phyloP scores from a whole-genome alignment of 345 rosid genomes.

The Carallia pectinifolia region DNA sequence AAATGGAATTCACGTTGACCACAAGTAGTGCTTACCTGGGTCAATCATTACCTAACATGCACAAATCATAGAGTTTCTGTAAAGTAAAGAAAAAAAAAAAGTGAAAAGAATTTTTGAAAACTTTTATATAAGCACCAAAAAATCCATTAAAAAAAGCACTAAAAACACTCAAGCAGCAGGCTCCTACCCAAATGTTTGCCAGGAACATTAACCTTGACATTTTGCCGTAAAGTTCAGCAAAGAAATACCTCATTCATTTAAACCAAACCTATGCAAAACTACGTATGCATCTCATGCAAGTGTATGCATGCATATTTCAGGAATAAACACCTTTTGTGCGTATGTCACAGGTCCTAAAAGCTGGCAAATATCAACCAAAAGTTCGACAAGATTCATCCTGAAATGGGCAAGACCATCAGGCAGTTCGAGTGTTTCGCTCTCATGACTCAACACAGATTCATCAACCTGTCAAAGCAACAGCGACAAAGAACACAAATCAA shows the following conservation, averaged over 20 bases:
- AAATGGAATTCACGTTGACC: neutral
- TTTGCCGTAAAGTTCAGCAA: neutral
- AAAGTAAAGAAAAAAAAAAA: neutral
- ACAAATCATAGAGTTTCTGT: neutral
- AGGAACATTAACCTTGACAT: neutral
- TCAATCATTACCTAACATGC: neutral
- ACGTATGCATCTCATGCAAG: neutral
- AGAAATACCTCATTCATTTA: neutral
- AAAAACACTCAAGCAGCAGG: slow-evolving; percentile 1
- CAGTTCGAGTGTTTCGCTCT: slow-evolving; percentile 54
- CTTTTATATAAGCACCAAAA: neutral
- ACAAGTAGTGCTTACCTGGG: neutral
- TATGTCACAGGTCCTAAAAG: slow-evolving; percentile 60
- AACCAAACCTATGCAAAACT: no score
- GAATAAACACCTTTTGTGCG: slow-evolving; percentile 66
- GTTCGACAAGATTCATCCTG: slow-evolving; percentile 83
- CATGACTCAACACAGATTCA: slow-evolving; percentile 63
- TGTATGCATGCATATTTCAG: neutral
- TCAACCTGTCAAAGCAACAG: slow-evolving; percentile 58
- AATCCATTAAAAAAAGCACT: neutral
- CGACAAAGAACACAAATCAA: neutral
- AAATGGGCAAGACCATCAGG: slow-evolving; percentile 86
- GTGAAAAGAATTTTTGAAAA: no score
- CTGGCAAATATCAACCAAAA: slow-evolving; percentile 88
- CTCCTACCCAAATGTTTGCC: neutral